phyloP scores from a whole-genome alignment of 2,329 filamentous ascomycete species.

The Elsinoe necatrix region DNA sequence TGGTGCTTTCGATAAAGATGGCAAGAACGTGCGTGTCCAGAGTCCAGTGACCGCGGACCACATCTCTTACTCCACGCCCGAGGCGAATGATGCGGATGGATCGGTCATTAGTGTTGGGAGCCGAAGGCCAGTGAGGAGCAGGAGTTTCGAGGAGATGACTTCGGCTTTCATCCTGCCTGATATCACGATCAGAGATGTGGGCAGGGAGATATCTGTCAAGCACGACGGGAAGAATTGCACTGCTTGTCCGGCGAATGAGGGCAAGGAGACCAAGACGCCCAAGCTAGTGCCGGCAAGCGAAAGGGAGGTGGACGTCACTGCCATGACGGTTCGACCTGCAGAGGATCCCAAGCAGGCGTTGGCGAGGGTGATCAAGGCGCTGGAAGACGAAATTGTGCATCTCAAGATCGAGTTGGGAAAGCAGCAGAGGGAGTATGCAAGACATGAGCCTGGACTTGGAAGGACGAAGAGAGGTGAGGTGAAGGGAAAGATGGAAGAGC shows the following conservation, averaged over 20 bases:
- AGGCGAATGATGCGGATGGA: constrained; percentile 31
- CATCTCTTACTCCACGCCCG: constrained; percentile 23
- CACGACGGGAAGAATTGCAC: constrained; percentile 50
- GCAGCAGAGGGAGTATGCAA: constrained; percentile 55
- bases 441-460: constrained; percentile 57
- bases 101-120: constrained; percentile 44
- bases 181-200: constrained; percentile 18
- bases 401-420: constrained; percentile 60
- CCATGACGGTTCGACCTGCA: constrained; percentile 51
- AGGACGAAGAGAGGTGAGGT: constrained; percentile 56
- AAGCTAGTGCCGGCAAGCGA: constrained; percentile 27
- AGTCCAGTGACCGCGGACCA: constrained; percentile 29
- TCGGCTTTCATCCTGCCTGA: constrained; percentile 40
- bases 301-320: constrained; percentile 39
- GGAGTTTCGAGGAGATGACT: constrained; percentile 43
- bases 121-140: constrained; percentile 40
- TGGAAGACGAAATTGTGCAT: constrained; percentile 72
- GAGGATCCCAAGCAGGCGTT: constrained; percentile 65
- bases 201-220: constrained; percentile 21
- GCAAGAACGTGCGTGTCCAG: constrained; percentile 29
- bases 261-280: constrained; percentile 37
- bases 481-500: constrained; percentile 50
- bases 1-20: constrained; percentile 25
- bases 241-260: constrained; percentile 37
- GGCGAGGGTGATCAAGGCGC: constrained; percentile 71